A percentile compares a stretch with the other conserved stretches of the same genome.
Conservation (phyloP, 2,329 filamentous ascomycete genomes). For the Westerdykella ornata region DNA sequence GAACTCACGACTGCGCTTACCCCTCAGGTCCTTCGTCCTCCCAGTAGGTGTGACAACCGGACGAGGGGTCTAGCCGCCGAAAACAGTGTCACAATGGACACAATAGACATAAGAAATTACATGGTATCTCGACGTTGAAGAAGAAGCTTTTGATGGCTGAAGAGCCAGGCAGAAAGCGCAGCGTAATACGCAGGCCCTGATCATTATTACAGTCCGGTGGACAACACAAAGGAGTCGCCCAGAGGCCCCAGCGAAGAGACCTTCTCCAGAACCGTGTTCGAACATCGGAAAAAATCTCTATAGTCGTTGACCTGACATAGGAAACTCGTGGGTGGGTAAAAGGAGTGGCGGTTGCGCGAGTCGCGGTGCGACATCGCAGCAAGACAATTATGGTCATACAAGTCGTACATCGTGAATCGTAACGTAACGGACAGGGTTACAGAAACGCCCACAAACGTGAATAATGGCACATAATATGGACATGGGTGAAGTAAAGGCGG, state of each 20-base stretch:
- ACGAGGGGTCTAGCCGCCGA: constrained; percentile 20
- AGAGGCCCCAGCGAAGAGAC: no score
- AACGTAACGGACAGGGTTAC: constrained; percentile 27
- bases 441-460: constrained; percentile 18
- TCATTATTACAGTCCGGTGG: no score
- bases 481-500: constrained; percentile 13
- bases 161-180: constrained; percentile 18
- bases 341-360: constrained; percentile 29
- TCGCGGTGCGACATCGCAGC: constrained; percentile 1
- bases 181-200: constrained; percentile 8
- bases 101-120: constrained; percentile 24
- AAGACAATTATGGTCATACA: constrained; percentile 30
- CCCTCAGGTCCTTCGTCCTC: constrained; percentile 1
- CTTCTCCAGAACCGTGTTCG: background rate
- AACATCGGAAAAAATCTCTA: constrained; percentile 1
- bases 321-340: constrained; percentile 28
- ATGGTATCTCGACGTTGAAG: constrained; percentile 3
- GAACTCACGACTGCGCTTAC: constrained; percentile 19
- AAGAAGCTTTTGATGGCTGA: constrained; percentile 21
- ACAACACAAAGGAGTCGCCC: no score
- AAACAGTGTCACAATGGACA: constrained; percentile 5
- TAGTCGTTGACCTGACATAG: constrained; percentile 18
- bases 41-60: constrained; percentile 2
- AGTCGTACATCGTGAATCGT: constrained; percentile 34
- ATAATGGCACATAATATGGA: constrained; percentile 29